These are phyloP conservation scores for Amborella trichopoda DNA, from an alignment of 164 flowering plant genomes.

Conservation along the genomic window DNA sequence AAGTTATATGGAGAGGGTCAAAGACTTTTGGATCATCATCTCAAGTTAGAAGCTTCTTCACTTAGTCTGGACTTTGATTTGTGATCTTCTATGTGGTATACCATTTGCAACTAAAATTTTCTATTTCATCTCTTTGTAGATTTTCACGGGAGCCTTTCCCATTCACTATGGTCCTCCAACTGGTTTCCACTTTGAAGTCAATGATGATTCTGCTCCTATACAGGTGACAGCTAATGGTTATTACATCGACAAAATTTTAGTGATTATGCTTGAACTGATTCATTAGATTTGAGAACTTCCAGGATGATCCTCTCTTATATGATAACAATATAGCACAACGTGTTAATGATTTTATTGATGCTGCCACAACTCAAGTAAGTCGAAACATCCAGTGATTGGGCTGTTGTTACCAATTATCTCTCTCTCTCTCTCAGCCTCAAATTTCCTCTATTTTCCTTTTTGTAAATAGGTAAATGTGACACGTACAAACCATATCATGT, in stretches of 20 bases:
- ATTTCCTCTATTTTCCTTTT: neutral
- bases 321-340: constrained; percentile 90
- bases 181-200: constrained; percentile 48
- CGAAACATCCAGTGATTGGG: no score
- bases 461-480: constrained; percentile 78
- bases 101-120: no score
- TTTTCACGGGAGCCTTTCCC: constrained; percentile 55
- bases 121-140: constrained; percentile 22
- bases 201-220: constrained; percentile 33
- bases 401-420: neutral
- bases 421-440: neutral
- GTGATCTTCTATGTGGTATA: no score
- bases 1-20: constrained; percentile 88
- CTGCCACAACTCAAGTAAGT: constrained; percentile 70
- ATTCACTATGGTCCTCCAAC: constrained; percentile 46
- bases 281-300: constrained; percentile 1
- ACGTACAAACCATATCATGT: constrained; percentile 85
- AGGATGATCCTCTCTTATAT: constrained; percentile 45
- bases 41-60: no score
- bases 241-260: neutral
- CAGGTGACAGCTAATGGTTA: constrained; percentile 26
- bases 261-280: neutral
- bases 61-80: no score
- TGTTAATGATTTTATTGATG: constrained; percentile 81
- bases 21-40: constrained; percentile 60